phyloP scores from a whole-genome alignment of 148 eudicot species.

The Limonium bicolor region DNA sequence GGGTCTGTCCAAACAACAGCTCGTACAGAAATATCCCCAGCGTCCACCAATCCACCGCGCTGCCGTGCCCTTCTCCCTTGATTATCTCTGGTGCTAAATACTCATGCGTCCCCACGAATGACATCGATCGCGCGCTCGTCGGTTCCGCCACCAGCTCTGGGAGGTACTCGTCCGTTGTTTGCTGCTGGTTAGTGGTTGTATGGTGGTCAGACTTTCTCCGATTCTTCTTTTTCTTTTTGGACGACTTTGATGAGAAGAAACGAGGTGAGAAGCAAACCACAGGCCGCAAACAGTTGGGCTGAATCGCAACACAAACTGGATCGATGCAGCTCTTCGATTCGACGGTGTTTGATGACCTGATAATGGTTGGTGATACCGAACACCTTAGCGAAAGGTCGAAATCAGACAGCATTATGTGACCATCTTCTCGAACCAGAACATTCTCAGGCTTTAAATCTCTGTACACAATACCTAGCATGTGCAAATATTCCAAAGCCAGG shows the following conservation, averaged over 20 bases:
- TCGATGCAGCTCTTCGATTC: slow-evolving; percentile 56
- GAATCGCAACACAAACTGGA: slow-evolving; percentile 70
- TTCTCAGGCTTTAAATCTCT: slow-evolving; percentile 93
- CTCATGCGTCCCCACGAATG: slow-evolving; percentile 94
- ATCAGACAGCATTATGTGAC: slow-evolving; percentile 97
- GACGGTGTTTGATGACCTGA: slow-evolving; percentile 35
- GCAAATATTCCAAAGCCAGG: slow-evolving; percentile 82
- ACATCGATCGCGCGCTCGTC: slow-evolving; percentile 85
- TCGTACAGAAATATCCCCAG: slow-evolving; percentile 85
- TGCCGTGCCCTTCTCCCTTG: slow-evolving; percentile 91
- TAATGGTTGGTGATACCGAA: slow-evolving; percentile 63
- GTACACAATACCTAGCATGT: slow-evolving; percentile 96
- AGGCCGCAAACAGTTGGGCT: slow-evolving; percentile 54
- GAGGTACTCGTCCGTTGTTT: too few relatives aligned
- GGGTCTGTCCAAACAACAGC: slow-evolving; percentile 68
- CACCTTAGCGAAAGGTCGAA: slow-evolving; percentile 92
- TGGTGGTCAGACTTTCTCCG: slow-evolving; percentile 22
- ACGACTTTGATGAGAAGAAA: slow-evolving; percentile 21
- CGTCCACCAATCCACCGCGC: slow-evolving; percentile 99
- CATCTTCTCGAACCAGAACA: slow-evolving; percentile 81
- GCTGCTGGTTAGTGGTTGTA: slow-evolving; percentile 27
- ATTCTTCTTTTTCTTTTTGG: slow-evolving; percentile 42
- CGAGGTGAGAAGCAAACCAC: slow-evolving; percentile 75
- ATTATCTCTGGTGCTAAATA: slow-evolving; percentile 86
- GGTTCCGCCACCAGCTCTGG: slow-evolving; percentile 93